Evolutionary conservation across 179 eudicot species (phyloP), one percentile per base, ranked within the genome.

Genomic region (Monotropa hypopitys): DNA sequence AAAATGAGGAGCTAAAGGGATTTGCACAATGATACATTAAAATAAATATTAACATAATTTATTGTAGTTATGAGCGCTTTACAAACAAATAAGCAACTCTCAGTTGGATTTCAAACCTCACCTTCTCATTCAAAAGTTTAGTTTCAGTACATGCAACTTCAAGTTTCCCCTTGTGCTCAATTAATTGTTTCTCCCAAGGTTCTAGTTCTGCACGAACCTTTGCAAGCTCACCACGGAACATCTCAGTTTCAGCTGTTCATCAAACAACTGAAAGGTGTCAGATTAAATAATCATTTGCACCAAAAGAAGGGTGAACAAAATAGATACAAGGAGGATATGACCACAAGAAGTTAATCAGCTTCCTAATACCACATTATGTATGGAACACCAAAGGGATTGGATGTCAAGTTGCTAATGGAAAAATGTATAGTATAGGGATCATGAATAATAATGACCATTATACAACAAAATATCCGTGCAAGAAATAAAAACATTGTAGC

Each of bases 141-240:
- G 54, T 85, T 81, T 95, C 97, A 23, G 90, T 84, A 59, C 86
- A 81, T 76, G 99, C 95, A 82, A 95, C 95, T 79, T 91, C 97
- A 81, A 93, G 90, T 77, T 95, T 91, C 43, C 97, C 97, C 79
- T 85, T 91, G 80, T 90, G 97, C 70, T 95, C 97, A 85, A 95
- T 95, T 78, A 92, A 76, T 59, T 95, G 93, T 63, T 86, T 89
- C 77, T 95, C 97, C 99, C 99, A 95, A 74, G 99, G 99, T 80
- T 91, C 92, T 75, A 95, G 79, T 81, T 95, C 92, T 72, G 92
- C 77, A 75, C 99, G 97, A 78, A 93, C 95, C 49, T 87, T 90
- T 47, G 88, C 84, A 77, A 91, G 84, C 86, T 93, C 91, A 47
- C 79, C 62, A 40, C 90, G 89, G 68, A 81, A 85, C 73, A 80